A percentile compares a stretch with the other conserved stretches of the same genome.
Conservation (phyloP, 306 rosid species). For the Urtica urens region DNA sequence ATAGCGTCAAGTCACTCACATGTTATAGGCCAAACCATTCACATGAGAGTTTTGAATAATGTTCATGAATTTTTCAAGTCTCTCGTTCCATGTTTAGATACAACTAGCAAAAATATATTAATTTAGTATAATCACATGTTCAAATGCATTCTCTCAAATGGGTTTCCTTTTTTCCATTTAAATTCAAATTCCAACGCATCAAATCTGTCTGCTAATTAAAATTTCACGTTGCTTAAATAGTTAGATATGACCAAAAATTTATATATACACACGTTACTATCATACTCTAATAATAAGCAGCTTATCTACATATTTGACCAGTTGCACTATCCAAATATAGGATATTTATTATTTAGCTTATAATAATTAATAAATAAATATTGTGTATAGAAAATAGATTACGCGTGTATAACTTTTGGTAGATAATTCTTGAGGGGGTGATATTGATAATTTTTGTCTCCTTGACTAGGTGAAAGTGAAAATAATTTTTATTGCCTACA, state of each 20-base stretch:
- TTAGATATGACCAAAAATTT: not conserved
- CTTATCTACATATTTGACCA: conserved; percentile 1
- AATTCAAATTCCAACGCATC: not conserved
- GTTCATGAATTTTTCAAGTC: too few species aligned
- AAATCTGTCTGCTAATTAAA: not conserved
- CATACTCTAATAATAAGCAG: too few species aligned
- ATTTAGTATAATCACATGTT: not conserved
- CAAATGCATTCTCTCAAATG: not conserved
- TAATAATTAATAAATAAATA: not conserved
- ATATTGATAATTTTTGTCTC: too few species aligned
- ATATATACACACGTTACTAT: too few species aligned
- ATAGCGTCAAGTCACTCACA: not conserved
- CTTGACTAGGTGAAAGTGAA: too few species aligned
- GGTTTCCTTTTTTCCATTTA: not conserved
- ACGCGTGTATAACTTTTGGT: too few species aligned
- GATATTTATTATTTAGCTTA: too few species aligned
- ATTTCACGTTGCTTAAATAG: not conserved
- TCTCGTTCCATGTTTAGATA: conserved; percentile 6
- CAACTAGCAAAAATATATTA: not conserved
- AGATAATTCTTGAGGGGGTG: too few species aligned
- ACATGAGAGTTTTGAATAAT: conserved; percentile 10
- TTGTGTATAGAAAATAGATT: not conserved
- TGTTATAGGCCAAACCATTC: conserved; percentile 1
- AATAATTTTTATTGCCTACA: too few species aligned
- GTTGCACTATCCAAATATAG: not conserved